A percentile compares a stretch with the other conserved stretches of the same genome.
Evolutionary conservation across 306 rosid genomes (phyloP).

Genomic region (Prunus persica): Prunus_persica_NCBIv2 NC_034016.1:3074501-3075000

Average conservation of each 20-base stretch:
- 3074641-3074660: neutral
- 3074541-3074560: neutral
- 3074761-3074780: neutral
- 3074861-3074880: too few species aligned
- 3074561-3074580: neutral
- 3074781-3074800: neutral
- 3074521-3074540: neutral
- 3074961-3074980: neutral
- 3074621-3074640: neutral
- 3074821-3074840: neutral
- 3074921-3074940: conserved; percentile 1
- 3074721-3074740: neutral
- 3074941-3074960: neutral
- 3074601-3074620: neutral
- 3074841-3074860: too few species aligned
- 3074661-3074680: neutral
- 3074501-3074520: neutral
- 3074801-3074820: neutral
- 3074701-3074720: neutral
- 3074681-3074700: neutral
- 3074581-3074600: neutral
- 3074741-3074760: neutral
- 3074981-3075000: conserved; percentile 18
- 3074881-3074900: neutral
- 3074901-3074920: neutral